phyloP scores from a whole-genome alignment of 805 yeast genomes.

The Teunomyces panamensis region DNA sequence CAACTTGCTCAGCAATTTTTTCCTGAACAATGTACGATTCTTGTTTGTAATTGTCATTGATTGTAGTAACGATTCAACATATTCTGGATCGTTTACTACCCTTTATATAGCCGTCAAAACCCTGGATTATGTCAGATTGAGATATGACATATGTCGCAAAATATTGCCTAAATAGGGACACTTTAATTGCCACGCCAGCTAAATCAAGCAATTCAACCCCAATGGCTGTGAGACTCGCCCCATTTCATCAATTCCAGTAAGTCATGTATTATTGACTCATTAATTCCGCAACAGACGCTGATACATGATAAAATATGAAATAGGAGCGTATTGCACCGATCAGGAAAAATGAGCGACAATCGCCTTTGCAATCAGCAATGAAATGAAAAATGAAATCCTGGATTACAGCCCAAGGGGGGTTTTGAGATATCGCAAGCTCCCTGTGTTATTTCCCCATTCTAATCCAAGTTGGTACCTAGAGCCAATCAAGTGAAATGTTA shows the following conservation, averaged over 20 bases:
- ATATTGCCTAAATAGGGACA: neutral
- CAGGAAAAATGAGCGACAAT: neutral
- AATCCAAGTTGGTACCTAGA: neutral
- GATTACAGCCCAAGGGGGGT: no score
- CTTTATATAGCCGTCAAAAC: neutral
- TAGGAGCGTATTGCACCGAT: neutral
- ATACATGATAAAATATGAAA: neutral
- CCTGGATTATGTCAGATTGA: neutral
- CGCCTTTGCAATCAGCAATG: neutral
- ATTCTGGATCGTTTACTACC: no score
- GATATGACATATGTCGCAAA: neutral
- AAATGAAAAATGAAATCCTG: no score
- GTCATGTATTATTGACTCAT: neutral
- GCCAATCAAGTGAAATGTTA: neutral
- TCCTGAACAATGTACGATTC: conserved; percentile 44
- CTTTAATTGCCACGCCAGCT: neutral
- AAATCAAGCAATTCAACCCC: neutral
- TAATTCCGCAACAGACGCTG: no score
- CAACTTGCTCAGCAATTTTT: conserved; percentile 33
- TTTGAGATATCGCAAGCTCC: no score
- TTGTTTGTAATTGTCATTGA: neutral
- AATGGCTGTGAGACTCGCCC: no score
- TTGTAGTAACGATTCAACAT: neutral
- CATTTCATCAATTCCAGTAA: no score
- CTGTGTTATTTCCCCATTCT: neutral